Base-by-base conservation (phyloP, 306 rosid genomes). In the Hylodesmum podocarpum region DNA sequence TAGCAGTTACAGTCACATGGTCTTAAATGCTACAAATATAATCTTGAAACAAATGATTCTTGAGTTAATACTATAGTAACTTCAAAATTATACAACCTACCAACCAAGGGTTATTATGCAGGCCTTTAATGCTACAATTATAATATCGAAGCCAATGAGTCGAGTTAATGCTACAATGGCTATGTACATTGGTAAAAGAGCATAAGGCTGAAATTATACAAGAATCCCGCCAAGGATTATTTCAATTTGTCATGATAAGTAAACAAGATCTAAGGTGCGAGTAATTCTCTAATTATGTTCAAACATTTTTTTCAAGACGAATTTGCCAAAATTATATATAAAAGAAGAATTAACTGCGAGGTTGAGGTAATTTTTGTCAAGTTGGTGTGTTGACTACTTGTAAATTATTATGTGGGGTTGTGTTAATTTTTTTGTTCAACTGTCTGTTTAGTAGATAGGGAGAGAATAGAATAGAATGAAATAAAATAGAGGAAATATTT, bases 1-100 rank as follows among this genome's bases (percentile, higher is more conserved):
- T 78, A 58, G 78, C 76, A 27, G 50, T 27, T 79, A 7, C n/a
- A 19, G 49, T 51, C 10, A 28, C 70, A 71, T 78, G 76, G 81
- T 54, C 55, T 68, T 70, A 21, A 78, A 78, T 78, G 66, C 75
- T 27, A 14, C 24, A 61, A 43, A 49, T 37, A 43, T 12, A 22
- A 75, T 62, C 72, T 47, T 75, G 72, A 25, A 58, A 34, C 63
- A 63, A 74, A 9, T 33, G 55, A 33, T 34, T 15, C 5, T 22
- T 12, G 15, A 72, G 66, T 41, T 27, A 40, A 18, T 9, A 1
- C 14, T 51, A 13, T 16, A 44, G 36, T 68, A 21, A 51, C 18
- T 40, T 15, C 1, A 21, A 8, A 29, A 61, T 41, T 74, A 12
- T 46, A 29, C 47, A 29, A 59, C 55, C 67, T 19, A 33, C 51